phyloP scores from a whole-genome alignment of 2,329 filamentous ascomycete genomes.

The Annulohypoxylon truncatum region DNA sequence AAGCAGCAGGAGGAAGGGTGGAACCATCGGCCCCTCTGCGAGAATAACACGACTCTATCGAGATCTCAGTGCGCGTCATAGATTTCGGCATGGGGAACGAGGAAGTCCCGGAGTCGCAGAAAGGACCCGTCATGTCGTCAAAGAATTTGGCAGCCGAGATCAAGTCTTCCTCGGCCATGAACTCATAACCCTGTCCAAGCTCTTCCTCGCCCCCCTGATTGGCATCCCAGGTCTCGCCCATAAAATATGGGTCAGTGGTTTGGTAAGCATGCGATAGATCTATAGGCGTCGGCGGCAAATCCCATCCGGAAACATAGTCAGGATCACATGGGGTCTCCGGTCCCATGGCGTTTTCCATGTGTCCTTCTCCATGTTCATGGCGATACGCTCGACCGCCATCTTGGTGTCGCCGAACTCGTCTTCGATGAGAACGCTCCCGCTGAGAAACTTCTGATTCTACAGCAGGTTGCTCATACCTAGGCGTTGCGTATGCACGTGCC shows the following conservation, averaged over 20 bases:
- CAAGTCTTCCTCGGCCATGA: conserved; percentile 44
- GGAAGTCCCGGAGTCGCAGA: conserved; percentile 38
- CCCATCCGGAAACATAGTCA: conserved; percentile 17
- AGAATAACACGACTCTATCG: conserved; percentile 46
- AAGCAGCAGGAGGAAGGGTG: conserved; percentile 29
- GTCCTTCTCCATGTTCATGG: conserved; percentile 70
- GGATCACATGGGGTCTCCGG: conserved; percentile 13
- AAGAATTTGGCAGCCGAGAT: conserved; percentile 47
- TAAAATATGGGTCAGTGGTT: conserved; percentile 15
- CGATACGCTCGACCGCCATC: conserved; percentile 80
- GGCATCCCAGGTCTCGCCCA: conserved; percentile 36
- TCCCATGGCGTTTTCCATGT: conserved; percentile 50
- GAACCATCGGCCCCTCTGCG: conserved; percentile 19
- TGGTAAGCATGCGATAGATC: conserved; percentile 12
- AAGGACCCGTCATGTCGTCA: conserved; percentile 35
- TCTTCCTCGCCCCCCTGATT: conserved; percentile 31
- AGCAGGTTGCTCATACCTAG: conserved; percentile 19
- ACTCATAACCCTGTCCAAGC: conserved; percentile 39
- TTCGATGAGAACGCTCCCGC: conserved; percentile 80
- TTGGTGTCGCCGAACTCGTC: conserved; percentile 83
- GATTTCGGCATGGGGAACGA: conserved; percentile 33
- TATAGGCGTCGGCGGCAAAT: conserved; percentile 33
- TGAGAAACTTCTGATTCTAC: conserved; percentile 78
- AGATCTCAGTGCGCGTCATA: conserved; percentile 45
- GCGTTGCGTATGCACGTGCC: background rate